phyloP scores from a whole-genome alignment of 306 rosid species.

The Albizia julibrissin region DNA sequence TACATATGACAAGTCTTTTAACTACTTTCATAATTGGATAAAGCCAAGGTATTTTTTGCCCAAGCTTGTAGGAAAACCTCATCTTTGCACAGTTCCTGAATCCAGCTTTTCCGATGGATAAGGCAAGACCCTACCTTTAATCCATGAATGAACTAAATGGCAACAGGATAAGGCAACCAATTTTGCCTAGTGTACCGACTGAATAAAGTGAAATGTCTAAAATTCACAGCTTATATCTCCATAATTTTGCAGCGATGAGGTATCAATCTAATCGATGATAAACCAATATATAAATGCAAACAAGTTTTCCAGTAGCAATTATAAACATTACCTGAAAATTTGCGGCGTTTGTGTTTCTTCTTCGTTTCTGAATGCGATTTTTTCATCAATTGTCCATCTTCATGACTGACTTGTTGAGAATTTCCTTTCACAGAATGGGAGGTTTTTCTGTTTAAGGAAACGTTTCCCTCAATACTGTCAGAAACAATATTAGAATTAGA shows the following conservation, averaged over 20 bases:
- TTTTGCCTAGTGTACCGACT: not conserved
- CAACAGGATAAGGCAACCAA: conserved; percentile 17
- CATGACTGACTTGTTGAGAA: conserved; percentile 44
- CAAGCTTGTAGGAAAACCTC: conserved; percentile 10
- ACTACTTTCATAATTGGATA: not conserved
- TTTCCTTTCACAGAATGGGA: conserved; percentile 40
- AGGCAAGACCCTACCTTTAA: conserved; percentile 22
- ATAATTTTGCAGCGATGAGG: conserved; percentile 12
- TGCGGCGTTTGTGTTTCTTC: conserved; percentile 68
- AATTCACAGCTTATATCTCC: conserved; percentile 25
- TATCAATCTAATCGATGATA: conserved; percentile 10
- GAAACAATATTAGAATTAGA: conserved; percentile 38
- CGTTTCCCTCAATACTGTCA: conserved; percentile 46
- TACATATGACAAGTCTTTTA: not conserved
- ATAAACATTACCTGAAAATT: conserved; percentile 61
- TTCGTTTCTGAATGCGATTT: conserved; percentile 54
- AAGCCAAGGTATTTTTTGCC: conserved; percentile 21
- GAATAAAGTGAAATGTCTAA: conserved; percentile 13
- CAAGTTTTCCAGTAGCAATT: conserved; percentile 25
- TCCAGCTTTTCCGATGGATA: conserved; percentile 13
- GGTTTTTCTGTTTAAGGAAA: conserved; percentile 36
- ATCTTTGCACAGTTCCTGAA: not conserved
- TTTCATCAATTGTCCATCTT: conserved; percentile 45
- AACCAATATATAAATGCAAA: conserved; percentile 27
- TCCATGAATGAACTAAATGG: not conserved